Evolutionary conservation across 768 basidiomycete species (phyloP), one percentile per base, ranked within the genome.

Genomic region (Tubosaeta brunneosetosa): DNA sequence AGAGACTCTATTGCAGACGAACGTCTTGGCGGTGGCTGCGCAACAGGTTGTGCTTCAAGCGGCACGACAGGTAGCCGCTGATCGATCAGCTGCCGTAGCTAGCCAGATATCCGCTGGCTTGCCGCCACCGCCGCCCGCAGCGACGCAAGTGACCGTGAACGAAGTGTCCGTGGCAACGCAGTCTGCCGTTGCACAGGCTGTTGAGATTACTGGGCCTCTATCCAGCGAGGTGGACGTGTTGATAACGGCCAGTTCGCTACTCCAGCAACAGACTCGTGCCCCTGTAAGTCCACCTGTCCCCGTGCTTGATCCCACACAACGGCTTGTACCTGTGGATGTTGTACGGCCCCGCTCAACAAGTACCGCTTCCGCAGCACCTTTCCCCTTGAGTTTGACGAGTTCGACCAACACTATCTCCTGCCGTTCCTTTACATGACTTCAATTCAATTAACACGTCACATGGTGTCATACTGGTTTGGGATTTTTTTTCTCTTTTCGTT

Each of bases 31-130:
- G 6, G 83, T 81, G 12, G 89, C 88, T 4, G 89, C 88, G 16
- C 86, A 88, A 60, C 83, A 88, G 53, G 85, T 91, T 51, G 90
- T 92, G 43, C 76, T 89, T 32, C 83, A 88, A 62, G 90, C 90
- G 26, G 89, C 79, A 14, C 77, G 77, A 46, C 79, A 80, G 50
- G 79, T 80, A 17, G 79, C 76, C 19, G 76, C 79, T 16, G 80
- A 81, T 54, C 75, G 74, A 29, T 73, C 77, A 7, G 74, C 73
- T 11, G 75, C 71, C 3, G 73, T 72, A 2, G 75, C 70, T 1
- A 55, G 59, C 34, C 70, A 77, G 42, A 68, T 76, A 22, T 71
- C 68, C 9, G 73, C 73, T 4, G 76, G 76, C 16, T 53, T 74
- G n/a, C 64, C 71, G 4, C 64, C 68, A 1, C 61, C 62, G 2